Evolutionary conservation across 495 filamentous ascomycete genomes (phyloP).

Genomic region (Daldinia loculata): DNA sequence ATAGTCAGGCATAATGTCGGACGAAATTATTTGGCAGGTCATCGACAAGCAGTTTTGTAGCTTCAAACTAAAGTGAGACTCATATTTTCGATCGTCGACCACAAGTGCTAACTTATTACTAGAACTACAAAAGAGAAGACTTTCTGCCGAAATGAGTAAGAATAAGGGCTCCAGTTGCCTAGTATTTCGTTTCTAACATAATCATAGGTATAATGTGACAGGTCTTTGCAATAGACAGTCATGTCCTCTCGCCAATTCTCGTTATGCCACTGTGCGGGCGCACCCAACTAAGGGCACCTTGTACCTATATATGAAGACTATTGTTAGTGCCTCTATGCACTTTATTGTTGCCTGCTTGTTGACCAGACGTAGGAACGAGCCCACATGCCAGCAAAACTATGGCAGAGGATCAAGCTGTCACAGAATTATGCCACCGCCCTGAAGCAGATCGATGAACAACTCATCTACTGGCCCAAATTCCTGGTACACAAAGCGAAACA

Average conservation of each 20-base stretch:
- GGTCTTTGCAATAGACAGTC: constrained; percentile 95
- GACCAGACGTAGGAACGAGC: constrained; percentile 66
- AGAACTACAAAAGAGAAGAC: constrained; percentile 90
- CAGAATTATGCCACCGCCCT: constrained; percentile 90
- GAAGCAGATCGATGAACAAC: constrained; percentile 83
- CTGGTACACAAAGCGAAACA: constrained; percentile 95
- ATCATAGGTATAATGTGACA: constrained; percentile 65
- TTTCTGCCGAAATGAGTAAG: constrained; percentile 94
- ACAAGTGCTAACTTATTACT: constrained; percentile 35
- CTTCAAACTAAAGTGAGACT: constrained; percentile 88
- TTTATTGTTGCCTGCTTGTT: neutral
- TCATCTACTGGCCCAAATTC: constrained; percentile 98
- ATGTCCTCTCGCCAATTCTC: constrained; percentile 93
- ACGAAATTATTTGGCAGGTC: constrained; percentile 98
- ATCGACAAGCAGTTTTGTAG: constrained; percentile 92
- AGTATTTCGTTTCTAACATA: neutral
- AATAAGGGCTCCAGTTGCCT: constrained; percentile 36
- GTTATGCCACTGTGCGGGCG: constrained; percentile 92
- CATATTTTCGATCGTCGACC: constrained; percentile 11
- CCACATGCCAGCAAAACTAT: constrained; percentile 90
- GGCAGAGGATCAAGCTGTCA: constrained; percentile 92
- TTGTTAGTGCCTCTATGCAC: constrained; percentile 44
- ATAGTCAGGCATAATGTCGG: constrained; percentile 69
- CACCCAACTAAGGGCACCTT: constrained; percentile 82
- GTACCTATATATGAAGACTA: constrained; percentile 97